phyloP scores from a whole-genome alignment of 31 red algal genomes.

The Odonthalia washingtoniensis region DNA sequence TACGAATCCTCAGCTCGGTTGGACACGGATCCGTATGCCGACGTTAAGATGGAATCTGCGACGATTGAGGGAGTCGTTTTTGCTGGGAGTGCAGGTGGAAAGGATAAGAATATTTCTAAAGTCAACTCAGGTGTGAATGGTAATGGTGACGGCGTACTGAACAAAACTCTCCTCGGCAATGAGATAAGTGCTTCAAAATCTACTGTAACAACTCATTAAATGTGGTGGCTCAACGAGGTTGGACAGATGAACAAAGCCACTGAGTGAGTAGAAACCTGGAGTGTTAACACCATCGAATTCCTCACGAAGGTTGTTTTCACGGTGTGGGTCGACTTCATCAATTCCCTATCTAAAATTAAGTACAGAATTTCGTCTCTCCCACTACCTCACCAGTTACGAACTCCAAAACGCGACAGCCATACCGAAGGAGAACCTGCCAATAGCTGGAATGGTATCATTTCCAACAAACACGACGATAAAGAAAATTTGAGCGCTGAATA shows the following conservation, averaged over 20 bases:
- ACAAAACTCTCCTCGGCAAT: too few relatives aligned
- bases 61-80: too few relatives aligned
- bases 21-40: too few relatives aligned
- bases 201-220: too few relatives aligned
- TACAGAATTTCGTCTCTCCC: slow-evolving; percentile 80
- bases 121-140: too few relatives aligned
- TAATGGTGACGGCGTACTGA: too few relatives aligned
- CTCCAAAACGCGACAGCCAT: slow-evolving; percentile 65
- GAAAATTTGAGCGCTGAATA: slow-evolving; percentile 17
- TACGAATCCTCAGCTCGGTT: too few relatives aligned
- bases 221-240: slow-evolving; percentile 36
- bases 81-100: too few relatives aligned
- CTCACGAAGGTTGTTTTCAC: slow-evolving; percentile 60
- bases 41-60: too few relatives aligned
- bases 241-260: slow-evolving; percentile 80
- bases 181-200: too few relatives aligned
- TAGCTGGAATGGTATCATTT: not conserved
- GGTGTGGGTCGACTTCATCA: slow-evolving; percentile 58
- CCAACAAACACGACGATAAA: not conserved
- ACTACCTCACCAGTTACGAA: slow-evolving; percentile 68
- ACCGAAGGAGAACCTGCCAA: slow-evolving; percentile 27
- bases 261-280: slow-evolving; percentile 77
- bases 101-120: too few relatives aligned
- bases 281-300: slow-evolving; percentile 68
- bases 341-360: slow-evolving; percentile 76